Evolutionary conservation across 1,284 basidiomycete species (phyloP).

Genomic region (Ceratobasidium sp.): DNA sequence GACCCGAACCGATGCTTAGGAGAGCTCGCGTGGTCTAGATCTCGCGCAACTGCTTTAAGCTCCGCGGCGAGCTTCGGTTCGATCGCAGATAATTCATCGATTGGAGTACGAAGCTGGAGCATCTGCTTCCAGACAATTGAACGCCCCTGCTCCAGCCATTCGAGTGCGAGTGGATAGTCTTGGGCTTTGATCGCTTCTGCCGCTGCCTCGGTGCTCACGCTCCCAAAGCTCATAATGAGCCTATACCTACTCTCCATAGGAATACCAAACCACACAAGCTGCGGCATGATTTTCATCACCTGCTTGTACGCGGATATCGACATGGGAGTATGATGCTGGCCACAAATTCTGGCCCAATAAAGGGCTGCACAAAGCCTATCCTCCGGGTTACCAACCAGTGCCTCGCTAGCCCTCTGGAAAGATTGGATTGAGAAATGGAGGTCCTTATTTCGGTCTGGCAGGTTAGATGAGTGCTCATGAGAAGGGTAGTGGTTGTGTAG

Average conservation of each 20-base stretch:
- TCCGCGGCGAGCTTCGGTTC: background rate
- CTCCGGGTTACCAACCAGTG: background rate
- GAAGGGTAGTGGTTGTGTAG: background rate
- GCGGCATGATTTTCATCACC: constrained; percentile 2
- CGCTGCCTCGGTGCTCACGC: background rate
- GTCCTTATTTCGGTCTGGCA: background rate
- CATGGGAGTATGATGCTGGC: background rate
- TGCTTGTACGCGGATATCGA: background rate
- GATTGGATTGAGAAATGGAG: background rate
- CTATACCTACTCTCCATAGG: background rate
- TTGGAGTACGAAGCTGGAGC: constrained; percentile 1
- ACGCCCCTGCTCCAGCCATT: constrained; percentile 16
- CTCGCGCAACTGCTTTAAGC: background rate
- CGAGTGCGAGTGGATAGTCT: background rate
- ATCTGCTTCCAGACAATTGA: constrained; percentile 18
- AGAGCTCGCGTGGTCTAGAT: constrained; percentile 1
- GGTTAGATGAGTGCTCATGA: background rate
- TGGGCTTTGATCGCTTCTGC: background rate
- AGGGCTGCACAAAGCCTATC: background rate
- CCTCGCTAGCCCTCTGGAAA: background rate
- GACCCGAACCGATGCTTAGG: background rate
- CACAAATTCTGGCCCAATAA: background rate
- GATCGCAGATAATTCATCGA: background rate
- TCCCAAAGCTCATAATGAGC: background rate
- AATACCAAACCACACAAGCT: background rate